Base-by-base conservation (phyloP, 495 filamentous ascomycete species). In the Penicillium cosmopolitanum region DNA sequence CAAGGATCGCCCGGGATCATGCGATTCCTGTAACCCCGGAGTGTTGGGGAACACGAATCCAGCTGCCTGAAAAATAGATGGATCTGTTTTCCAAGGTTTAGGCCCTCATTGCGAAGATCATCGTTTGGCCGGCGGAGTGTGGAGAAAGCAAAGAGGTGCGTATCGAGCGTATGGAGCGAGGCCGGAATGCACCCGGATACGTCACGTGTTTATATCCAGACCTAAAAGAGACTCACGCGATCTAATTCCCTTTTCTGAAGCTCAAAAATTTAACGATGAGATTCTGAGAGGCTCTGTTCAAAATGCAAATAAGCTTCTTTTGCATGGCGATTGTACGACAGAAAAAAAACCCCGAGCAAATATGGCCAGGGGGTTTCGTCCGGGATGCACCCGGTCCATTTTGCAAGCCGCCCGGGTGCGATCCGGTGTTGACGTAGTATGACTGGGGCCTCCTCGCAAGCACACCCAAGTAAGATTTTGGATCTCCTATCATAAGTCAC, bases 341-440 rank as follows among this genome's bases (percentile, higher is more conserved):
- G 46, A 9, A 28, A 7, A 7, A 48, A 31, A 48, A 31, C 10
- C 44, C 46, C 46, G 46, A 6, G 8, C 12, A 18, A 19, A 8
- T 18, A 44, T n/a, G n/a, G 46, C 13, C 46, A 48, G 46, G 46
- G 21, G 46, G 23, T 23, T 21, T 5, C 40, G 1, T 31, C 52
- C 63, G 63, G 63, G 40, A 66, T 55, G 50, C 57, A 60, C 60
- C 66, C 63, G 60, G 40, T 2, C 23, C 18, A 25, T 10, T 10
- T 10, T 46, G 18, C 36, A 38, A 25, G 44, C 25, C 38, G 36
- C 23, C 50, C 66, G 66, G 66, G 63, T 64, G 54, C 46, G 55
- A 64, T 18, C 66, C 63, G 66, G 53, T 21, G 43, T 68, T 61
- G 63, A 57, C 64, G 65, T 58, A 58, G 65, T 58, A 58, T 42